These are phyloP conservation scores for Arthrobotrys pseudoclavata DNA, from an alignment of 2,329 filamentous ascomycete genomes.

Conservation along the genomic window DNA sequence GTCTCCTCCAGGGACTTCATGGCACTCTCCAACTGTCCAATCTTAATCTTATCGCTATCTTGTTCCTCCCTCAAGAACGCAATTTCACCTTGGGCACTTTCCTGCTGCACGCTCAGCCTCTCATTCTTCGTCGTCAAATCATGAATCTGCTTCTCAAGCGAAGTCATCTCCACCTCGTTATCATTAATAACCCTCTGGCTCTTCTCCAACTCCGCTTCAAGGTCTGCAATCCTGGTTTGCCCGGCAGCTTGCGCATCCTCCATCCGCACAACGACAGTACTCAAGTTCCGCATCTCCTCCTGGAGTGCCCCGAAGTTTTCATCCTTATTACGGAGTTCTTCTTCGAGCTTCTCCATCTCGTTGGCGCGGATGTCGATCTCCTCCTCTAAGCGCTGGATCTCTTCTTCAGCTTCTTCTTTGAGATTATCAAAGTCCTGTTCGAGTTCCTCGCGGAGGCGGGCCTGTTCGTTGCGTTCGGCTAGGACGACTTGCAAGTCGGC, in stretches of 20 bases:
- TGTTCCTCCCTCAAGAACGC: conserved; percentile 96
- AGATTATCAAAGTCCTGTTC: conserved; percentile 75
- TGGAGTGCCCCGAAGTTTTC: conserved; percentile 94
- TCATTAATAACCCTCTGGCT: conserved; percentile 86
- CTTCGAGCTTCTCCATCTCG: conserved; percentile 70
- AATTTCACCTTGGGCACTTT: conserved; percentile 92
- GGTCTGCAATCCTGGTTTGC: conserved; percentile 58
- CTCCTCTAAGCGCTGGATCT: conserved; percentile 77
- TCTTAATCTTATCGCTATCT: conserved; percentile 96
- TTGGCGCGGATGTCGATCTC: conserved; percentile 72
- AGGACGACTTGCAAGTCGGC: conserved; percentile 78
- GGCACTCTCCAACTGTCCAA: conserved; percentile 89
- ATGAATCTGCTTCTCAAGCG: conserved; percentile 83
- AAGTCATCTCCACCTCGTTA: conserved; percentile 87
- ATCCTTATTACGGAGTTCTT: conserved; percentile 73
- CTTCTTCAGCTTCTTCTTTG: conserved; percentile 75
- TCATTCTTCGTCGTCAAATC: conserved; percentile 91
- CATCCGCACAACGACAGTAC: conserved; percentile 84
- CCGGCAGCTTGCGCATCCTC: conserved; percentile 81
- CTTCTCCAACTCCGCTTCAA: conserved; percentile 74
- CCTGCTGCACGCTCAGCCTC: conserved; percentile 87
- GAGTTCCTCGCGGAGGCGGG: conserved; percentile 73
- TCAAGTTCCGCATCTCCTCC: conserved; percentile 91
- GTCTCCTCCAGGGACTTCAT: conserved; percentile 82
- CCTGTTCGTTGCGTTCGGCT: conserved; percentile 85